Conservation (phyloP, 225 moss, liverwort and hornwort genomes). For the Anthoceros angustus region DNA sequence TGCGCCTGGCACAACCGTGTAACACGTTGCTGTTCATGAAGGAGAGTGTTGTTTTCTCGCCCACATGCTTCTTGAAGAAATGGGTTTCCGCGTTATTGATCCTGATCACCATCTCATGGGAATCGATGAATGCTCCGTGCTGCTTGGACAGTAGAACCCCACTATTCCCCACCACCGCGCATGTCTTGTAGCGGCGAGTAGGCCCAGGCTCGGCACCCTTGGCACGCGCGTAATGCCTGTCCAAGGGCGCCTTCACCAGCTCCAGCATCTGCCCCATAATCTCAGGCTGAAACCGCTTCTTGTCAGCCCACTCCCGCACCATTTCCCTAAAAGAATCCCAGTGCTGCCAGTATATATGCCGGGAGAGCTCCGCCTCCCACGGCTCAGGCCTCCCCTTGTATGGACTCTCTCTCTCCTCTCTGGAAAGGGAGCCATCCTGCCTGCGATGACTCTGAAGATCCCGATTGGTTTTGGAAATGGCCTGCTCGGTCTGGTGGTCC, state of each 20-base stretch:
- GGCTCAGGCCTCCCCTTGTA: too few species aligned
- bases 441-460: too few species aligned
- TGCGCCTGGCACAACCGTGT: constrained; percentile 33
- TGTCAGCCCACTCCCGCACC: constrained; percentile 20
- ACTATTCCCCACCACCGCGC: constrained; percentile 63
- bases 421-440: too few species aligned
- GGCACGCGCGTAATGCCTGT: constrained; percentile 14
- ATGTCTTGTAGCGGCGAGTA: constrained; percentile 18
- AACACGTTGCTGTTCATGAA: constrained; percentile 58
- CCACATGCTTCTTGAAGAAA: constrained; percentile 35
- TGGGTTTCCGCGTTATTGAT: constrained; percentile 39
- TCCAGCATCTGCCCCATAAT: constrained; percentile 29
- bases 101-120: constrained; percentile 48
- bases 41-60: constrained; percentile 35
- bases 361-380: too few species aligned
- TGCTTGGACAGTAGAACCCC: constrained; percentile 33
- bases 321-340: constrained; percentile 15
- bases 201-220: not conserved
- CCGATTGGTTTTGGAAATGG: too few species aligned
- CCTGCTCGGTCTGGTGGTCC: too few species aligned
- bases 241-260: constrained; percentile 25
- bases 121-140: constrained; percentile 37
- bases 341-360: too few species aligned
- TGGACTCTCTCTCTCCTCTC: too few species aligned
- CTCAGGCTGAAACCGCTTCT: constrained; percentile 22